A percentile compares a stretch with the other conserved stretches of the same genome.
These are phyloP conservation scores for Starmerella riodocensis DNA, from an alignment of 805 yeast species.

Conservation along the genomic window DNA sequence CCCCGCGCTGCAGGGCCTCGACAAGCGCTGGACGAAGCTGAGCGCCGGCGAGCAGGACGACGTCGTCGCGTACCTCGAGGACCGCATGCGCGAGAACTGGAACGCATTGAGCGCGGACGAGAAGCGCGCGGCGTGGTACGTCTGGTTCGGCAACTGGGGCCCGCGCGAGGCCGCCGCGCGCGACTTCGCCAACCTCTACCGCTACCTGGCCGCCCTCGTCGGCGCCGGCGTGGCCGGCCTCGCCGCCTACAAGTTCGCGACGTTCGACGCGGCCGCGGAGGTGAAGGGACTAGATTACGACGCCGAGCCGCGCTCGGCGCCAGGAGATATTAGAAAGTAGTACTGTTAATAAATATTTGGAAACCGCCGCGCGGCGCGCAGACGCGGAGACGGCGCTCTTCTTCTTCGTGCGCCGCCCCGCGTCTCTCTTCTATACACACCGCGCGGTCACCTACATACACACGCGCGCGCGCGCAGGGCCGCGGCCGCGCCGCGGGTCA, in stretches of 20 bases:
- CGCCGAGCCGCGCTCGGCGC: background rate
- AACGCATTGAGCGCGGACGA: constrained; percentile 24
- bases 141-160: constrained; percentile 29
- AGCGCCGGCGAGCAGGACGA: constrained; percentile 29
- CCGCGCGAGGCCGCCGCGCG: constrained; percentile 24
- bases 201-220: constrained; percentile 18
- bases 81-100: constrained; percentile 29
- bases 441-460: too few relatives aligned
- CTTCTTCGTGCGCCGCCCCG: too few relatives aligned
- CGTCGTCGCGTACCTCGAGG: constrained; percentile 27
- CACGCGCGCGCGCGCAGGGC: too few relatives aligned
- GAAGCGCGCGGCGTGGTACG: constrained; percentile 26
- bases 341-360: too few relatives aligned
- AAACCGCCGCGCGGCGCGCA: too few relatives aligned
- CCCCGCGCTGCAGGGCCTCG: constrained; percentile 24
- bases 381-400: too few relatives aligned
- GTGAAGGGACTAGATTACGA: constrained; percentile 11
- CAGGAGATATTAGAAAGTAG: too few relatives aligned
- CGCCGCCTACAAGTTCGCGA: constrained; percentile 20
- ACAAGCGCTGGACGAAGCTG: constrained; percentile 26
- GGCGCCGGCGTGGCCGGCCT: constrained; percentile 19
- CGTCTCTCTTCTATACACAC: too few relatives aligned
- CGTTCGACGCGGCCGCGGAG: constrained; percentile 3
- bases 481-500: too few relatives aligned
- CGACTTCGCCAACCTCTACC: constrained; percentile 17